Percentiles rank a stretch among this genome's conserved stretches.
These are phyloP conservation scores for Penicillium glabrum DNA, from an alignment of 2,329 filamentous ascomycete species.

Conservation along the genomic window DNA sequence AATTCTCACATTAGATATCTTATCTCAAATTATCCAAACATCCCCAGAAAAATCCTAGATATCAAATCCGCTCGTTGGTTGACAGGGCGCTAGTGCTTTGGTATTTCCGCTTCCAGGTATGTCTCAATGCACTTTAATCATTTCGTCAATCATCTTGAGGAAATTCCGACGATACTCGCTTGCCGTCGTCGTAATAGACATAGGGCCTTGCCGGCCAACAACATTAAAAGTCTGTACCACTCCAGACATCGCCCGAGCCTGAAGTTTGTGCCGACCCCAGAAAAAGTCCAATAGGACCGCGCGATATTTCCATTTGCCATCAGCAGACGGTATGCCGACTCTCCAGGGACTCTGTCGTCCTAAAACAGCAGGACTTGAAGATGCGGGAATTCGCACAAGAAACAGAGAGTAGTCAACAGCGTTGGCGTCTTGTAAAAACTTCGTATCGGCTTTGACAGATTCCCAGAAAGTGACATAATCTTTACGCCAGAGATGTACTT, in stretches of 20 bases:
- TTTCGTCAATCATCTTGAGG: constrained; percentile 51
- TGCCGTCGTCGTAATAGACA: constrained; percentile 72
- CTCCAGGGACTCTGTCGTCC: constrained; percentile 55
- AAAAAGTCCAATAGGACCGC: constrained; percentile 73
- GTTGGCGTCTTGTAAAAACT: constrained; percentile 61
- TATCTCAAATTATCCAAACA: no score
- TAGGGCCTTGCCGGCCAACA: constrained; percentile 64
- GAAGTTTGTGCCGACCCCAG: constrained; percentile 72
- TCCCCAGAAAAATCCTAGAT: no score
- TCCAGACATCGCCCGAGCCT: constrained; percentile 65
- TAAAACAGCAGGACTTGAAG: constrained; percentile 34
- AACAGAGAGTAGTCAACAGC: constrained; percentile 77
- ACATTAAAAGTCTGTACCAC: constrained; percentile 65
- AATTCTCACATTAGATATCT: no score
- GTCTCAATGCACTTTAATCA: constrained; percentile 38
- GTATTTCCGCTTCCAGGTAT: neutral
- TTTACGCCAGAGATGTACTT: constrained; percentile 56
- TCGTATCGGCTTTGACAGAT: constrained; percentile 61
- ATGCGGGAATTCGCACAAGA: constrained; percentile 58
- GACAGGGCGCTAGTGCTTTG: neutral
- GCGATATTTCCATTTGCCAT: constrained; percentile 67
- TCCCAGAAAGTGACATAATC: constrained; percentile 58
- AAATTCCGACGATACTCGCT: constrained; percentile 65
- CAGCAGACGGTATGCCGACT: constrained; percentile 59
- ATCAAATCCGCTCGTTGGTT: no score